Conservation (phyloP, 2,329 filamentous ascomycete genomes). For the Colletotrichum noveboracense region DNA sequence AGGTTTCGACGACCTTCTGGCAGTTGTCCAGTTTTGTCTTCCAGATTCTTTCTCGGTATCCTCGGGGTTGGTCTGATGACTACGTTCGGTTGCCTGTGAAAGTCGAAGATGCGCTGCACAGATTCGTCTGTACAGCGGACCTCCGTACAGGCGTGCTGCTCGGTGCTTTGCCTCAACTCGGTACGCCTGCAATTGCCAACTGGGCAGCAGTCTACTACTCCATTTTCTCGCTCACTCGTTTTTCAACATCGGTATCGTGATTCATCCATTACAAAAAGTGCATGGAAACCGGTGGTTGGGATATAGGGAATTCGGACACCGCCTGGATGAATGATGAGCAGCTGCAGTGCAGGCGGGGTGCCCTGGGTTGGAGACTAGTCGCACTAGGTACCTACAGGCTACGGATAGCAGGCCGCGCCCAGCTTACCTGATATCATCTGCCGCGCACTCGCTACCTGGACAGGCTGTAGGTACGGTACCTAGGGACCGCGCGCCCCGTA, state of each 20-base stretch:
- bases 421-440: slow-evolving; percentile 3
- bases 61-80: background rate
- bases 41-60: background rate
- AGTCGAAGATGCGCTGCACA: background rate
- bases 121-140: background rate
- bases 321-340: background rate
- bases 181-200: background rate
- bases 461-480: background rate
- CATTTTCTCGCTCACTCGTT: background rate
- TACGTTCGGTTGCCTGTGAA: background rate
- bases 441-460: background rate
- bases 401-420: background rate
- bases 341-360: background rate
- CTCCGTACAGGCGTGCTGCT: background rate
- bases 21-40: background rate
- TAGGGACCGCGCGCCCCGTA: slow-evolving; percentile 3
- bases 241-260: background rate
- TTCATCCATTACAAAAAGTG: background rate
- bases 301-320: background rate
- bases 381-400: background rate
- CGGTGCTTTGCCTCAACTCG: background rate
- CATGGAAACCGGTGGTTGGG: background rate
- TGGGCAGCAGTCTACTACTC: too few relatives aligned
- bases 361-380: background rate
- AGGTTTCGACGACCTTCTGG: background rate